Evolutionary conservation across 768 basidiomycete species (phyloP), one percentile per base, ranked within the genome.

Genomic region (Psilocybe cyanescens): DNA sequence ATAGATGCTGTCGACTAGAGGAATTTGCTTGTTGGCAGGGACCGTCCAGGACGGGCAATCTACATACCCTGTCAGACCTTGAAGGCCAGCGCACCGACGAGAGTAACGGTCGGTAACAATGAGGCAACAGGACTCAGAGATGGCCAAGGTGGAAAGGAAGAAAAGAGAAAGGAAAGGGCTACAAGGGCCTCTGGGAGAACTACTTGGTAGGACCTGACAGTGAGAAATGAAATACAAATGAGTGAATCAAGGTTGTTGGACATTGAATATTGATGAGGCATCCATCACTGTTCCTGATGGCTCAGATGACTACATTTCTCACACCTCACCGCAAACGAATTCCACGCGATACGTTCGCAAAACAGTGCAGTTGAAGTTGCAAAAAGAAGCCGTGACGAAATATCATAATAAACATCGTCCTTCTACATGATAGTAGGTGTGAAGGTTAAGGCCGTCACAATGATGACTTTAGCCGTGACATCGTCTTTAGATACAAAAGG

Each of bases 281-380:
- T 29, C 51, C 39, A 53, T 59, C 58, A 59, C 50, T 59, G 52
- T 59, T 59, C 58, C 51, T 53, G 51, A 53, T 53, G 47, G 51
- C 51, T 53, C 51, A 53, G 51, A 53, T 53, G 51, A 53, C 51
- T 53, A 37, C 33, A 14, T 53, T 53, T 53, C 51, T 53, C 54
- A 56, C 52, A 33, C 51, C 16, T 57, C 28, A 46, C 37, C 37
- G 17, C 31, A 31, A 4, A 49, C 30, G 16, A 30, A 35, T 49
- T 24, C 55, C 48, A 37, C 39, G 49, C 49, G 30, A 48, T 49
- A 33, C 30, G 11, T 35, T 59, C 44, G 37, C 51, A 53, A 37
- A 53, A 46, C 24, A 31, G 28, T 14, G 8, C 50, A 11, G 28
- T 30, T 7, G 29, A 4, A 14, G 29, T n/a, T 11, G 30, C 8